Percentiles rank a stretch among this genome's conserved stretches.
Conservation (phyloP, 371 early-diverging fungal species). For the Phascolomyces articulosus region DNA sequence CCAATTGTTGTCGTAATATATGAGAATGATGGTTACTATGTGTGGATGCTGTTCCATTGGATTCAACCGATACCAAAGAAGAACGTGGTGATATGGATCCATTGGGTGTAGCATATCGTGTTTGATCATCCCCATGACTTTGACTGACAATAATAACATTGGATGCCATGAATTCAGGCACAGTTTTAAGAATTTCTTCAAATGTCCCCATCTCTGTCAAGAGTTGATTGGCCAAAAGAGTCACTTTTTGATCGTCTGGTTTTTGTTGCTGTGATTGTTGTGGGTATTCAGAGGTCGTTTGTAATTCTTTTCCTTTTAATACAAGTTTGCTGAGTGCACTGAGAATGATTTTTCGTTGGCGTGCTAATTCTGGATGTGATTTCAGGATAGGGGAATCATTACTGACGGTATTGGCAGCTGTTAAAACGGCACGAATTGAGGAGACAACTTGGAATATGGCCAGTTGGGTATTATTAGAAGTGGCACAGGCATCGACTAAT, state of each 20-base stretch:
- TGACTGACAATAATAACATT: no score
- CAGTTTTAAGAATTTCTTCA: conserved; percentile 25
- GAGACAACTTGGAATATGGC: conserved; percentile 39
- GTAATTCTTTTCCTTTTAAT: conserved; percentile 41
- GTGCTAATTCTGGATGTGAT: conserved; percentile 39
- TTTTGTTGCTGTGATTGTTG: neutral
- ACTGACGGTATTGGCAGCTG: conserved; percentile 41
- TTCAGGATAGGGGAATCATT: conserved; percentile 45
- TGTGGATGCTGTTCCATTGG: neutral
- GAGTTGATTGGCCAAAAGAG: conserved; percentile 31
- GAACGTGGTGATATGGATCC: conserved; percentile 15
- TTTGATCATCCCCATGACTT: neutral
- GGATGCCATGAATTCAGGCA: conserved; percentile 3
- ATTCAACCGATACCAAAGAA: conserved; percentile 4
- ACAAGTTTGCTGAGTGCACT: conserved; percentile 42
- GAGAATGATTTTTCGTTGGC: conserved; percentile 41
- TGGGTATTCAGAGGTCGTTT: conserved; percentile 2
- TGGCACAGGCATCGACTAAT: conserved; percentile 19
- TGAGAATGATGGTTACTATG: neutral
- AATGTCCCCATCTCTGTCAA: conserved; percentile 32
- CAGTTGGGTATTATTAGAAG: conserved; percentile 23
- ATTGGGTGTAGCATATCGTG: neutral
- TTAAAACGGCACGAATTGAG: conserved; percentile 39
- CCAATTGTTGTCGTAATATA: conserved; percentile 2
- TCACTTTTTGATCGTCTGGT: conserved; percentile 4